Conservation (phyloP, 495 filamentous ascomycete genomes). For the Platismatia glauca region DNA sequence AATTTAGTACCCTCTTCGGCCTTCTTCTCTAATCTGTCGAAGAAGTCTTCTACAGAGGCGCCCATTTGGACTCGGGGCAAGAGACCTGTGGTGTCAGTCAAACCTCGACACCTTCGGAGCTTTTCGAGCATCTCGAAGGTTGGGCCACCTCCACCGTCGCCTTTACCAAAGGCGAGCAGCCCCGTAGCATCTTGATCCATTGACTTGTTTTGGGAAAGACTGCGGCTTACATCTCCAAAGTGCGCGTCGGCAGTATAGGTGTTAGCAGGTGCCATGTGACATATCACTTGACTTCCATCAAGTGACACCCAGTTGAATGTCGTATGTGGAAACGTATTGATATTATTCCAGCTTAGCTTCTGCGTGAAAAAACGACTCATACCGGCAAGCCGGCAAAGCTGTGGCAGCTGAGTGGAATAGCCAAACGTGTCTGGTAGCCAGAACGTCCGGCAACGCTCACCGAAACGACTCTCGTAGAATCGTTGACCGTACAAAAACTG, state of each 20-base stretch:
- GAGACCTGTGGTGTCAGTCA: slow-evolving; percentile 76
- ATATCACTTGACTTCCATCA: slow-evolving; percentile 91
- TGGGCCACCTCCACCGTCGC: slow-evolving; percentile 90
- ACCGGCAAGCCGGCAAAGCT: slow-evolving; percentile 80
- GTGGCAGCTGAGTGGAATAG: slow-evolving; percentile 89
- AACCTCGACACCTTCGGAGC: slow-evolving; percentile 83
- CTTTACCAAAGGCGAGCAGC: slow-evolving; percentile 87
- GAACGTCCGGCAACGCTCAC: slow-evolving; percentile 79
- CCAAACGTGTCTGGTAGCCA: slow-evolving; percentile 98
- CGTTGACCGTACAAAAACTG: slow-evolving; percentile 93
- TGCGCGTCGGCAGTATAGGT: slow-evolving; percentile 93
- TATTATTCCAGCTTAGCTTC: slow-evolving; percentile 95
- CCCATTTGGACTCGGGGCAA: slow-evolving; percentile 86
- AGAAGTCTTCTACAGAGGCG: slow-evolving; percentile 92
- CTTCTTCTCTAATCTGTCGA: slow-evolving; percentile 68
- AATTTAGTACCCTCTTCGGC: slow-evolving; percentile 63
- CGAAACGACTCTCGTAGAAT: slow-evolving; percentile 90
- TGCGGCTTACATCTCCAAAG: slow-evolving; percentile 90
- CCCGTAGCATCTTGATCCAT: slow-evolving; percentile 84
- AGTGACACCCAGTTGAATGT: slow-evolving; percentile 97
- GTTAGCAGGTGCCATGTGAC: slow-evolving; percentile 90
- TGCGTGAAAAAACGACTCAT: slow-evolving; percentile 97
- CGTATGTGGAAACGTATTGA: slow-evolving; percentile 97
- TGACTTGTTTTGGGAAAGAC: slow-evolving; percentile 87
- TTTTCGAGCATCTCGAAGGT: slow-evolving; percentile 94